A percentile compares a stretch with the other conserved stretches of the same genome.
Conservation (phyloP, 2,329 filamentous ascomycete genomes). For the Sporothrix variecibatus region DNA sequence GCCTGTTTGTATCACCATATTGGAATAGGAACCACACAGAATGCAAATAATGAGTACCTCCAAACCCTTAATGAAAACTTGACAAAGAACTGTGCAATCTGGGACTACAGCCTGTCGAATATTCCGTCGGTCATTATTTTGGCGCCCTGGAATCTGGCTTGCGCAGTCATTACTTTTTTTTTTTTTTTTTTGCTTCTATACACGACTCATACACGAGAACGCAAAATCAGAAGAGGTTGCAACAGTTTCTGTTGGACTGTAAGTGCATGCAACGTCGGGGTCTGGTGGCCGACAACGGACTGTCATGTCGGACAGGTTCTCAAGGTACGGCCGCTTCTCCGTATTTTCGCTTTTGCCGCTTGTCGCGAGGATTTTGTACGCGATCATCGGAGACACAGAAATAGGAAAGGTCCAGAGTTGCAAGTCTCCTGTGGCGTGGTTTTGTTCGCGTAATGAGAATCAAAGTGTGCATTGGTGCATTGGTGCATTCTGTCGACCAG, state of each 20-base stretch:
- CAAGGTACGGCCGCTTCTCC: not conserved
- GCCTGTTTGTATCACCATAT: not conserved
- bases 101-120: too few relatives aligned
- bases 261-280: constrained; percentile 9
- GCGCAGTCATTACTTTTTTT: too few relatives aligned
- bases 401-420: not conserved
- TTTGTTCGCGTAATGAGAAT: constrained; percentile 19
- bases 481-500: not conserved
- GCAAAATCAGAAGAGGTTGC: not conserved
- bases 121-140: too few relatives aligned
- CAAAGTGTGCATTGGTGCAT: not conserved
- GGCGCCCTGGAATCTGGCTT: too few relatives aligned
- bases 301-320: not conserved
- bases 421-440: not conserved
- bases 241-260: not conserved
- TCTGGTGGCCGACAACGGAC: not conserved
- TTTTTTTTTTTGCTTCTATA: not conserved
- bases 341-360: not conserved
- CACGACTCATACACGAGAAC: not conserved
- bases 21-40: not conserved
- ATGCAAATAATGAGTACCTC: not conserved
- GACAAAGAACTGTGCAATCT: too few relatives aligned
- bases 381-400: not conserved
- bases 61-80: too few relatives aligned
- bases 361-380: not conserved